Base-by-base conservation (phyloP, 2,329 filamentous ascomycete genomes). In the Colletotrichum noveboracense region DNA sequence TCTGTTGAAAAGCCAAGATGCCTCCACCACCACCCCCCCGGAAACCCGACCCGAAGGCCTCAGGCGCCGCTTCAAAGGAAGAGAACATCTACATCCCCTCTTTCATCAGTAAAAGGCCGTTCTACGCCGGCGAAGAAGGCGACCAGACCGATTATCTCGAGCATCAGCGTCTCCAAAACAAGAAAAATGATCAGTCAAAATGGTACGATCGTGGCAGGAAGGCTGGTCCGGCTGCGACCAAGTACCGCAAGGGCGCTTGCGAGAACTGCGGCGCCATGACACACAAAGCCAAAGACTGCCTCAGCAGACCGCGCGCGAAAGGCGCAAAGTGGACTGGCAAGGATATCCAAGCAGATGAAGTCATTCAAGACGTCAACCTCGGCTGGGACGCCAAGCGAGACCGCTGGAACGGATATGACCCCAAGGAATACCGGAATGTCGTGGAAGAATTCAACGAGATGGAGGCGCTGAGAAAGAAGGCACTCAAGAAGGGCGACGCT, bases 201-300 rank as follows among this genome's bases (percentile, higher is more conserved):
- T 98, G 96, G 96, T 98, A 98, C 86, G 95, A 98, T 76, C 94
- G 97, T 58, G 96, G 96, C 68, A 94, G 94, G 86, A 96, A 95
- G 83, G 86, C 91, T 13, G 96, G 95, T 0, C 95, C 95, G 6
- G 96, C 96, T 1, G 96, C 96, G 66, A 99, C 97, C 79, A 99
- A 98, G 83, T 99, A 95, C 84, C 95, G 97, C 79, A 99, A 98
- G 87, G 97, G 97, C 82, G 96, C 97, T 69, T 99, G 97, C 87
- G 96, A 98, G 86, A 99, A 99, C 86, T 99, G 97, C 87, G 97
- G 97, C 81, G 94, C 96, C 74, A 97, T 98, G 94, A 96, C 95
- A 78, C 97, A 99, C 86, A 98, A 98, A 86, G 94, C 93, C 68
- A 98, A 98, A 83, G 96, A 98, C 82, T 99, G 97, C 82, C 86